These are phyloP conservation scores for Adansonia gregorii DNA, from an alignment of 441 rosid genomes.

Conservation along the genomic window DNA sequence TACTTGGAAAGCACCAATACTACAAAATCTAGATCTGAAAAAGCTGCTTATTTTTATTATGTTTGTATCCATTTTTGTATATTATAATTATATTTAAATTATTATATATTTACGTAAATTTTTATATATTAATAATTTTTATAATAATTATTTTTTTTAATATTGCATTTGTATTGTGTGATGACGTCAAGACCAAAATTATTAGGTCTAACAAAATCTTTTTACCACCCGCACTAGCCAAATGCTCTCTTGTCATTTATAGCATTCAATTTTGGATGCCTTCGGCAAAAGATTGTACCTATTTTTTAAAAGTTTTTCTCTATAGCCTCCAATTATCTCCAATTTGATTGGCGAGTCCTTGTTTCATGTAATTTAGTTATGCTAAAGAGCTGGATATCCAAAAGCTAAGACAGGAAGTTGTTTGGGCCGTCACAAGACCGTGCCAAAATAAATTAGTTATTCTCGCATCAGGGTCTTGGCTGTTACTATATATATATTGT, in stretches of 20 bases:
- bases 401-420: neutral
- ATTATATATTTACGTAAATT: too few species aligned
- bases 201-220: neutral
- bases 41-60: too few species aligned
- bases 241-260: slow-evolving; percentile 3
- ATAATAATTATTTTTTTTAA: too few species aligned
- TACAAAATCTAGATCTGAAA: neutral
- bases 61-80: too few species aligned
- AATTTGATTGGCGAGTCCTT: neutral
- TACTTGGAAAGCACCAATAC: neutral
- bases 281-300: neutral
- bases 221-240: neutral
- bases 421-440: neutral
- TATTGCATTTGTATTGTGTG: too few species aligned
- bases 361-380: neutral
- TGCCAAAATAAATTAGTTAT: neutral
- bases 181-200: too few species aligned
- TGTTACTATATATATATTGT: neutral
- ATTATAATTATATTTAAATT: too few species aligned
- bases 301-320: neutral
- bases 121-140: neutral
- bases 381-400: neutral
- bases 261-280: neutral
- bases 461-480: neutral
- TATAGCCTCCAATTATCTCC: neutral